Base-by-base conservation (phyloP, 768 basidiomycete species). In the Xanthoconium stramineum region DNA sequence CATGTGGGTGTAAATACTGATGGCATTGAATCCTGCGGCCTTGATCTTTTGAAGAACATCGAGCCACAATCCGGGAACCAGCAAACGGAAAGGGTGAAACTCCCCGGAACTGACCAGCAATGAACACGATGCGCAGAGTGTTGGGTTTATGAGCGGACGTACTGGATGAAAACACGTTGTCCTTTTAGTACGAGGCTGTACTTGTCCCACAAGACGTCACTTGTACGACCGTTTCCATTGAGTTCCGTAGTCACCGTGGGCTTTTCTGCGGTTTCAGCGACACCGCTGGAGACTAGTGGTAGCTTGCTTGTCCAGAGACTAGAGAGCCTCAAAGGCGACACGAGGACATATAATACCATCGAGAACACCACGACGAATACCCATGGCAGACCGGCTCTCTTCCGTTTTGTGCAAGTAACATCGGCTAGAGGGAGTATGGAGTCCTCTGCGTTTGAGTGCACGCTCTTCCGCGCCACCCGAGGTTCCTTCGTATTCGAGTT, bases 1-100 rank as follows among this genome's bases (percentile, higher is more conserved):
- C 91, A 90, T 89, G 60, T 92, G 89, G 0, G 83, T 83, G 62
- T 92, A 92, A 28, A 93, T 80, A 60, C 88, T 89, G 60, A 90
- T 73, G 0, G 82, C 82, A 62, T 92, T 94, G 56, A 94, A 75
- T 12, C 91, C 91, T 0, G 88, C 84, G 6, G 89, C 91, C 64
- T 89, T 89, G 56, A 83, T 75, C 66, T 89, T 93, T 61, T 93
- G 85, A 40, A 93, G 80, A 48, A 93, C 83, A 64, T 92, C 91
- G 13, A 83, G 78, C 90, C 91, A 94, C 53, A 93, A 70, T 4
- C 82, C 82, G 15, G 87, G 89, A 0, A 91, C 86, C 11, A 89
- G 91, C 9, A 93, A 72, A 24, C 89, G 82, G 74, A 89, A 93
- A 1, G 89, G 83, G 63, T 92, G 91, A 68, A 91, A 90, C 69